These are phyloP conservation scores for Tetraselmis chui DNA, from an alignment of 139 green algal species.

Conservation along the genomic window DNA sequence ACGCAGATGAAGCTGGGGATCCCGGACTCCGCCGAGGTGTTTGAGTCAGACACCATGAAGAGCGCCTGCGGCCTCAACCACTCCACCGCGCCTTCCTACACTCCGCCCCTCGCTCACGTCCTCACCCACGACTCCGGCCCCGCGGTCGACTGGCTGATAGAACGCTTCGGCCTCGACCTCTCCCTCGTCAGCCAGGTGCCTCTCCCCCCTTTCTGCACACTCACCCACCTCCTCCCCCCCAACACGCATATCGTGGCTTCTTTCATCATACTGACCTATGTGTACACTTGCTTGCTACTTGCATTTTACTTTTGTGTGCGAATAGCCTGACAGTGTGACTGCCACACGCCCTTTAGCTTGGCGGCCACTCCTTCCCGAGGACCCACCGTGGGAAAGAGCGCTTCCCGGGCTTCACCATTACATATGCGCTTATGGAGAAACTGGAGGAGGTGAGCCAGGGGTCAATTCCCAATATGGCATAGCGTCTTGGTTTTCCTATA, in stretches of 20 bases:
- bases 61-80: constrained; percentile 46
- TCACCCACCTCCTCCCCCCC: too few relatives aligned
- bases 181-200: constrained; percentile 9
- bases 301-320: too few relatives aligned
- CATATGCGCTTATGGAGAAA: constrained; percentile 17
- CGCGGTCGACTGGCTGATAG: constrained; percentile 27
- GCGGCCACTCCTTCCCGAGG: constrained; percentile 26
- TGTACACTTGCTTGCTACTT: too few relatives aligned
- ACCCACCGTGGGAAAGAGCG: constrained; percentile 33
- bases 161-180: constrained; percentile 26
- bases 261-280: too few relatives aligned
- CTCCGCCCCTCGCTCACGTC: constrained; percentile 23
- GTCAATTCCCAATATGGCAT: too few relatives aligned
- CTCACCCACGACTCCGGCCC: constrained; percentile 22
- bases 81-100: constrained; percentile 18
- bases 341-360: too few relatives aligned
- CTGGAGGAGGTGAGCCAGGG: background rate
- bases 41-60: constrained; percentile 36
- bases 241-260: too few relatives aligned
- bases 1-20: constrained; percentile 28
- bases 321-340: too few relatives aligned
- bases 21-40: constrained; percentile 29
- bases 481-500: too few relatives aligned
- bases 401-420: constrained; percentile 38
- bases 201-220: background rate